Percentiles rank a stretch among this genome's conserved stretches.
These are phyloP conservation scores for Arachis monticola DNA, from an alignment of 331 rosid species.

Conservation along the genomic window DNA sequence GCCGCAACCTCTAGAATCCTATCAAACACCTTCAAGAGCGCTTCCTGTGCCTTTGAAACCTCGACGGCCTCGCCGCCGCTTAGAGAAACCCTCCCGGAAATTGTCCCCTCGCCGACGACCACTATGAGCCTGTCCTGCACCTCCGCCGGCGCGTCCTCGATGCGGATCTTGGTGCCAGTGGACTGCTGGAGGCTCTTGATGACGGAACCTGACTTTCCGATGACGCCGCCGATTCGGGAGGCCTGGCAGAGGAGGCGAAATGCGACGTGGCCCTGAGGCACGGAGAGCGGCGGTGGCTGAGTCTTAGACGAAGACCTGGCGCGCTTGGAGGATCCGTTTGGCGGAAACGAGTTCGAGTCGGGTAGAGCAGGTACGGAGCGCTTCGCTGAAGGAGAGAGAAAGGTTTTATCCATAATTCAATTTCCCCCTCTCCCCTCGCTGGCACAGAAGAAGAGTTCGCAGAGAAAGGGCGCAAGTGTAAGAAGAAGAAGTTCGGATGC, in stretches of 20 bases:
- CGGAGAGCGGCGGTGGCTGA: slow-evolving; percentile 51
- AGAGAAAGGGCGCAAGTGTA: background rate
- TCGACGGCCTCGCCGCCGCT: slow-evolving; percentile 43
- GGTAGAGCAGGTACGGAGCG: slow-evolving; percentile 49
- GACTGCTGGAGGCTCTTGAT: slow-evolving; percentile 76
- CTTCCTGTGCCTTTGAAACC: slow-evolving; percentile 90
- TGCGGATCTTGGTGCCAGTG: slow-evolving; percentile 88
- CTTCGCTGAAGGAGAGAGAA: slow-evolving; percentile 64
- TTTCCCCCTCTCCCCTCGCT: background rate
- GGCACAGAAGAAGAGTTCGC: slow-evolving; percentile 8
- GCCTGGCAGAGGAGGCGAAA: slow-evolving; percentile 89
- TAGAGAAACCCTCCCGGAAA: slow-evolving; percentile 45
- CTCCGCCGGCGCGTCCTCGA: slow-evolving; percentile 73
- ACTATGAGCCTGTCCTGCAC: slow-evolving; percentile 75
- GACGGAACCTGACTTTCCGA: slow-evolving; percentile 87
- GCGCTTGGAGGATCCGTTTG: slow-evolving; percentile 70
- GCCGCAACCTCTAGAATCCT: slow-evolving; percentile 90
- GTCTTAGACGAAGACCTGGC: slow-evolving; percentile 52
- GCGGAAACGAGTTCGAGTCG: slow-evolving; percentile 46
- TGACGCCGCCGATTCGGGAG: slow-evolving; percentile 92
- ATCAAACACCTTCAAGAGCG: slow-evolving; percentile 81
- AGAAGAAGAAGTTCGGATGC: background rate
- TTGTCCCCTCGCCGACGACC: slow-evolving; percentile 51
- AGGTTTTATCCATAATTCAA: slow-evolving; percentile 75
- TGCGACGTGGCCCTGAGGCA: slow-evolving; percentile 70